A percentile compares a stretch with the other conserved stretches of the same genome.
Conservation (phyloP, 768 basidiomycete genomes). For the Leccinum variicolor region DNA sequence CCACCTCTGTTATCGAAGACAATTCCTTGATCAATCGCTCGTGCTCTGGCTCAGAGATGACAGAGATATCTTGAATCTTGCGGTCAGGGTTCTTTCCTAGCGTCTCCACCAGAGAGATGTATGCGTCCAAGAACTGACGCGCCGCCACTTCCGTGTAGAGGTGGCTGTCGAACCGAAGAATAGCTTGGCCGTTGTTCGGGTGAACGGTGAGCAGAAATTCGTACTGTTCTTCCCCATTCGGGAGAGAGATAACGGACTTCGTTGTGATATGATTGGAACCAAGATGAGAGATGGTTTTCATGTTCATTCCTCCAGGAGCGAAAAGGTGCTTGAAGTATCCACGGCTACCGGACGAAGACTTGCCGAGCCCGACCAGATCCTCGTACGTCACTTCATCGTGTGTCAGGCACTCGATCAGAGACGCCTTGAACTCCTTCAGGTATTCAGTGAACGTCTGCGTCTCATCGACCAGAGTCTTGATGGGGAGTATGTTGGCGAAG, state of each 20-base stretch:
- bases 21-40: conserved; percentile 24
- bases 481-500: conserved; percentile 31
- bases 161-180: conserved; percentile 29
- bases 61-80: conserved; percentile 19
- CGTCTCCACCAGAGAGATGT: conserved; percentile 27
- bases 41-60: conserved; percentile 12
- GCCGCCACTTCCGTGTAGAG: conserved; percentile 27
- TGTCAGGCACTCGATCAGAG: conserved; percentile 18
- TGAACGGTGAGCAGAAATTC: conserved; percentile 25
- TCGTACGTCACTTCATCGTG: conserved; percentile 31
- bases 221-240: conserved; percentile 28
- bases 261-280: conserved; percentile 11
- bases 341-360: conserved; percentile 20
- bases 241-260: conserved; percentile 21
- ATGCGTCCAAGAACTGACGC: conserved; percentile 29
- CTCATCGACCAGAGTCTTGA: conserved; percentile 28
- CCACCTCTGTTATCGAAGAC: conserved; percentile 17
- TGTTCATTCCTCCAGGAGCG: conserved; percentile 28
- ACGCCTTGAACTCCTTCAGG: conserved; percentile 21
- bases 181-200: conserved; percentile 20
- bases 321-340: conserved; percentile 33
- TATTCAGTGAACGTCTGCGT: conserved; percentile 23
- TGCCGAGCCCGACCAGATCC: conserved; percentile 27
- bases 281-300: conserved; percentile 21
- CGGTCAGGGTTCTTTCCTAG: conserved; percentile 12